Evolutionary conservation across 1,139 yeast genomes (phyloP), one percentile per base, ranked within the genome.

Genomic region (Candida pseudoviswanathii): DNA sequence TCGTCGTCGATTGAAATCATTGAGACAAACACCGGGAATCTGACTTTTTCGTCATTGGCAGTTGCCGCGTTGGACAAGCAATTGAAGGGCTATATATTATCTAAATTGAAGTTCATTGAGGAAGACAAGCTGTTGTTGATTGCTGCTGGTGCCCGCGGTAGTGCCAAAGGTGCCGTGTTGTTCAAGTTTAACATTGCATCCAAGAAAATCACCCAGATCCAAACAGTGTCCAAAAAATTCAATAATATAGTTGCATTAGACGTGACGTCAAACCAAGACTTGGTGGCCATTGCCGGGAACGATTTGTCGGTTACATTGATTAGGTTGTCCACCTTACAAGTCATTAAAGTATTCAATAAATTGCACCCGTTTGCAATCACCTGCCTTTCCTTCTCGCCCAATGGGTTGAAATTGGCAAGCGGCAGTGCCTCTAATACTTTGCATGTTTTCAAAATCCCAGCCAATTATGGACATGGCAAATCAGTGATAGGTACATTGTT

Each of bases 291-390:
- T 25, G 89, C 95, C 0, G 89, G 94, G 1, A 86, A 89, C 54
- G 94, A 89, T 57, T 78, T 83, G 53, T 82, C 96, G 1, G 73
- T 91, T 24, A 71, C 82, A 1, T 61, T 88, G 9, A 67, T 85
- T 5, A 78, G 78, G 42, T 68, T 80, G 26, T 72, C 76, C 16
- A 81, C 76, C 54, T 78, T 89, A 50, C 73, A 76, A 44, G 68
- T 76, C 8, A 60, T 84, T 41, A 78, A 78, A 51, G 68, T 77
- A 5, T 72, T 84, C 52, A 76, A 77, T 46, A 80, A 85, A 53
- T 84, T 86, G 44, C 98, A 92, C 64, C 73, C 79, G 6, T 88
- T 89, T 66, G 94, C 96, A 8, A 85, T 92, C 47, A 92, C 97
- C 0, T 78, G 82, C 45, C 81, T 89, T 8, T 74, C 82, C 0